These are phyloP conservation scores for Aspergillus fischeri DNA, from an alignment of 2,329 filamentous ascomycete species.

Conservation along the genomic window DNA sequence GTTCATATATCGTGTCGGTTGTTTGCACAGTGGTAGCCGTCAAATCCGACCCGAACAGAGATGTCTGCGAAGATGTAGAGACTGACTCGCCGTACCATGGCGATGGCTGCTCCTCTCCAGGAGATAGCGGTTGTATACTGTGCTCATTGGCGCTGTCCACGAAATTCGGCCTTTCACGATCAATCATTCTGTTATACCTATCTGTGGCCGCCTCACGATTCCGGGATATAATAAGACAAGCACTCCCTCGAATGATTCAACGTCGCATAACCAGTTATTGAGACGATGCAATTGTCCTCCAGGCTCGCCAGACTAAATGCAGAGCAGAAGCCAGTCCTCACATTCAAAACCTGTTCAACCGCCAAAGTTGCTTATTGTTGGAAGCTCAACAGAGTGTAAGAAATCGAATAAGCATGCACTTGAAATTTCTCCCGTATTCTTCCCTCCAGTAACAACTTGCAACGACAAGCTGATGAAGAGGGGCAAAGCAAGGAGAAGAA, in stretches of 20 bases:
- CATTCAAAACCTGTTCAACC: background rate
- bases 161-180: background rate
- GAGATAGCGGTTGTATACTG: background rate
- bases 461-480: background rate
- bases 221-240: background rate
- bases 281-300: background rate
- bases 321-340: background rate
- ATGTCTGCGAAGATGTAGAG: background rate
- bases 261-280: background rate
- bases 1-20: background rate
- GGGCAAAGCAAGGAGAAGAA: conserved; percentile 2
- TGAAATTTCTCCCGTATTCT: background rate
- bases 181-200: background rate
- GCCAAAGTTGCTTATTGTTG: background rate
- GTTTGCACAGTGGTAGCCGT: background rate
- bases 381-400: background rate
- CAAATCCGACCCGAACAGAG: background rate
- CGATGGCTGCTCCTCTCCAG: background rate
- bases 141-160: background rate
- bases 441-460: background rate
- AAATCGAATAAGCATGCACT: background rate
- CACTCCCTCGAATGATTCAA: background rate
- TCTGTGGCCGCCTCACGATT: background rate
- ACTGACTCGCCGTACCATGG: background rate
- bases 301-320: background rate